Base-by-base conservation (phyloP, 257 asterid species). In the Osmanthus fragrans region DNA sequence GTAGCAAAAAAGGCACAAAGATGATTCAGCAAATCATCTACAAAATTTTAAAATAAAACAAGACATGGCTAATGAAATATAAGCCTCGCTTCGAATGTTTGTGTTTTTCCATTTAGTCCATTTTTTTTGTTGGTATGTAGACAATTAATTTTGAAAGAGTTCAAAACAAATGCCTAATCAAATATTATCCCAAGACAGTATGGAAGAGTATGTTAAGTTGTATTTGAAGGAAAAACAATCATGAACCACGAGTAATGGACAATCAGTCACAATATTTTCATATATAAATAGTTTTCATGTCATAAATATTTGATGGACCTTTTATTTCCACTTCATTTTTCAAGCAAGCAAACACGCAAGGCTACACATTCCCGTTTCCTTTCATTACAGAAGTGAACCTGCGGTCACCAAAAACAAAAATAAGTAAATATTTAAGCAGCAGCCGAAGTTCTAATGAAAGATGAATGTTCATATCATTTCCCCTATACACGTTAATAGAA, bases 221-320 rank as follows among this genome's bases (percentile, higher is more conserved):
- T 19, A 13, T 13, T 45, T 45, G 54, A 13, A 45, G 5, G 54
- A 13, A 45, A 56, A 39, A 0, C 54, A 74, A 58, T 16, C 29
- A 6, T 3, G 21, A 60, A 3, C 72, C 63, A 34, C 51, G 15
- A 33, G 5, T 25, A 19, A 34, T 33, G 63, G 18, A 23, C 67
- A 40, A 69, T 65, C 18, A 76, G 80, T 68, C 56, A 51, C 54
- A 69, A 68, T 69, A 34, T 32, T 51, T 68, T 76, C 75, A 76
- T 34, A 51, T 42, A 10, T 69, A 33, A 16, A 34, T 25, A n/a
- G 69, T 33, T 45, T 67, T 47, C 10, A 30, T 12, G 74, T 47
- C 54, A 13, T 4, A 12, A 45, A 4, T 18, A 45, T 45, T 45
- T 45, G 54, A 63, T 23, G 29, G 37, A 77, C 58, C 80, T 71